Base-by-base conservation (phyloP, 2,329 filamentous ascomycete genomes). In the Chrysosporium queenslandicum region DNA sequence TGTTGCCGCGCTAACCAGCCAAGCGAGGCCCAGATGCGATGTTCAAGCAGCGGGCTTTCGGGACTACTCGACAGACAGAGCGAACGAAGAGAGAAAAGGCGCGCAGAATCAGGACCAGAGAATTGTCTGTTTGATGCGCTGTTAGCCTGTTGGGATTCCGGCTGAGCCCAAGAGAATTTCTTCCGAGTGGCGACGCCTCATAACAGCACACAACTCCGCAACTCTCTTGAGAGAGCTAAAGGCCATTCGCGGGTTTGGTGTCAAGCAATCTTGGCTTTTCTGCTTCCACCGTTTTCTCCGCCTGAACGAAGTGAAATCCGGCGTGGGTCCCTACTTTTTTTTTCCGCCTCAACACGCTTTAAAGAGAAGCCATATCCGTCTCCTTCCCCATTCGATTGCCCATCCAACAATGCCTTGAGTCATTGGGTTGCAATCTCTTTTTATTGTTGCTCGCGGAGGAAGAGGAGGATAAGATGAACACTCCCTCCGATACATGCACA, bases 311-410 rank as follows among this genome's bases (percentile, higher is more conserved):
- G 9, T 12, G 4, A 29, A 32, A n/a, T 45, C 23, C 25, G 14
- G 14, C 27, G 14, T 4, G 7, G 7, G 27, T 14, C 2, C 20
- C 25, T 5, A 11, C n/a, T n/a, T n/a, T n/a, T 8, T 47, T 47
- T 36, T 21, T 16, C 29, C 16, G n/a, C 16, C 9, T 16, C 46
- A 1, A 16, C 32, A n/a, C 21, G 12, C 37, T 50, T 8, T 41
- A 50, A 42, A 50, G 47, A 50, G 47, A 50, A 50, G 47, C 37
- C 47, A 30, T 34, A 32, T 42, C 47, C 47, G 47, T 37, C 7
- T n/a, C 12, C 20, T 20, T 20, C 6, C 32, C 21, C 7, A 39
- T 40, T 21, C 9, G 34, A 18, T 37, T 9, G 16, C 32, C 7
- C 34, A 40, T n/a, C n/a, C 29, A 23, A 16, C 18, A 34, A 23